Evolutionary conservation across 805 yeast genomes (phyloP).

Genomic region (Kodamaea jinghongensis): DNA sequence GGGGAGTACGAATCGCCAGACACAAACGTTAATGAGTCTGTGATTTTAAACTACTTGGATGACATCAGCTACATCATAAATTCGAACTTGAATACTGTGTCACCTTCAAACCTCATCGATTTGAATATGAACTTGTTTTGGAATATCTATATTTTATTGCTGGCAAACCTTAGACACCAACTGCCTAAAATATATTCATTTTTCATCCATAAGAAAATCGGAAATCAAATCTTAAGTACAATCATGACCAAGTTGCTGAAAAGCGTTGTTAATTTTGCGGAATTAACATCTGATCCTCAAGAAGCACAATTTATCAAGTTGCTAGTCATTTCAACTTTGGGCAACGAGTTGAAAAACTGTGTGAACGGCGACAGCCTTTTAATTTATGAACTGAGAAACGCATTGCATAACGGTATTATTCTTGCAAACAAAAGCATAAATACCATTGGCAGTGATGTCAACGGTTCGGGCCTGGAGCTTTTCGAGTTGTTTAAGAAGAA

Average conservation of each 20-base stretch:
- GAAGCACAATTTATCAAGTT: conserved; percentile 23
- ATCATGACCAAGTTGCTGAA: conserved; percentile 28
- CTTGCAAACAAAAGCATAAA: conserved; percentile 45
- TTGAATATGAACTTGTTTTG: conserved; percentile 39
- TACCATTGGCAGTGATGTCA: conserved; percentile 3
- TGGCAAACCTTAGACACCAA: conserved; percentile 34
- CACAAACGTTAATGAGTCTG: conserved; percentile 40
- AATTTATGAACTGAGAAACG: conserved; percentile 36
- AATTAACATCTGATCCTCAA: conserved; percentile 4
- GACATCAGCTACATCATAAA: conserved; percentile 45
- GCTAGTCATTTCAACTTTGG: conserved; percentile 29
- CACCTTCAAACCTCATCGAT: conserved; percentile 26
- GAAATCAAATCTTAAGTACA: conserved; percentile 6
- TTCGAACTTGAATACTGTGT: conserved; percentile 26
- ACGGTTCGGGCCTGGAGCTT: conserved; percentile 13
- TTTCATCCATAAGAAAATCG: conserved; percentile 13
- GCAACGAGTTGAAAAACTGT: conserved; percentile 32
- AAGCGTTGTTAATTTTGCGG: conserved; percentile 16
- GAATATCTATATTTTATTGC: conserved; percentile 47
- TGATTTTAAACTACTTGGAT: conserved; percentile 48
- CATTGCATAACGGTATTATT: conserved; percentile 52
- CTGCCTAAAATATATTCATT: conserved; percentile 21
- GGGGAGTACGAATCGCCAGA: conserved; percentile 16
- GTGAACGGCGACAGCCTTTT: conserved; percentile 18
- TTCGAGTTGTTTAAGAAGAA: conserved; percentile 47